Base-by-base conservation (phyloP, 164 flowering plant genomes). In the Litsea cubeba region DNA sequence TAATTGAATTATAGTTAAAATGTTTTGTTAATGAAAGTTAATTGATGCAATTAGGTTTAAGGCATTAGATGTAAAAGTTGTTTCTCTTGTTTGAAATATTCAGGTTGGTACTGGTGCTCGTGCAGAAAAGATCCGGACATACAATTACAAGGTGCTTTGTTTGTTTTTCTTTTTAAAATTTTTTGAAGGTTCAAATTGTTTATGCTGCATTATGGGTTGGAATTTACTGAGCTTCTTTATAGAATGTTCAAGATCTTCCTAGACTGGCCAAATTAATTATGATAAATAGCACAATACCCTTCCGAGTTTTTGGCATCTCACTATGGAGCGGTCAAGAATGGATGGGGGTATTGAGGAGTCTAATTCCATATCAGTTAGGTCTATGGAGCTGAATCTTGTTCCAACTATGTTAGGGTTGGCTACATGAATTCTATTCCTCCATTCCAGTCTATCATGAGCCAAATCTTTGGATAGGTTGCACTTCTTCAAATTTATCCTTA, bases 21-120 rank as follows among this genome's bases (percentile, higher is more conserved):
- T 12, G n/a, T 40, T 22, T 24, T 68, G 3, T 20, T 68, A 23
- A 24, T 2, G 17, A 30, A n/a, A 8, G 51, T 46, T 40, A n/a
- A n/a, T 68, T n/a, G 51, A 68, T 68, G 26, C 8, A 3, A 20
- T 71, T 14, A n/a, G 17, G 46, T 17, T 62, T 58, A n/a, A 71
- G 58, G 54, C 20, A 58, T 60, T 18, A 40, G 26, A 40, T 68
- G 57, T 35, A 23, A 68, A 35, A 68, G 26, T 14, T 49, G 11
- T 32, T 51, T n/a, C 62, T 57, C 32, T 5, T 71, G 23, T 75
- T 69, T n/a, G 54, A 70, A 76, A 50, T 84, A 69, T 23, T 25
- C 85, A 90, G 95, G 91, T 95, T 81, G 99, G 98, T 65, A 90
- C 97, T 22, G 99, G 99, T 76, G 86, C 97, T 79, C 96, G 99